Evolutionary conservation across 139 green algal genomes (phyloP).

Genomic region (Zygnema cylindricum): DNA sequence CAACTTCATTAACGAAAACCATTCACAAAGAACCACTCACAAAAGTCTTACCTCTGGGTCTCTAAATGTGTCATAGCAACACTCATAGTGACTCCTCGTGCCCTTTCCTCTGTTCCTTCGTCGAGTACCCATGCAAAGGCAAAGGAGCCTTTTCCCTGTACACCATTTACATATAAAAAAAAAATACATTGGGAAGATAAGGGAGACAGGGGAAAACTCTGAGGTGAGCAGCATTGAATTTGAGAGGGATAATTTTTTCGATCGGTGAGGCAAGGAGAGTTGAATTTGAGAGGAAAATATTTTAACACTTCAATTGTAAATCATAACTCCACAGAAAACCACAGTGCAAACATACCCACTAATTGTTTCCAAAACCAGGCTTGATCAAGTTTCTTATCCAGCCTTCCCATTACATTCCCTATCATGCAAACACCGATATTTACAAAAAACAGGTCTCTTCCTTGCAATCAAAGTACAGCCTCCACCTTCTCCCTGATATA

Average conservation of each 20-base stretch:
- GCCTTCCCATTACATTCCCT: too few relatives aligned
- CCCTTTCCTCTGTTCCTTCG: conserved; percentile 81
- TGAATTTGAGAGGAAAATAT: background rate
- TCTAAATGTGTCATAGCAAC: conserved; percentile 74
- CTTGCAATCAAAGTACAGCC: too few relatives aligned
- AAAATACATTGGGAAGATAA: background rate
- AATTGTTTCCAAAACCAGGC: too few relatives aligned
- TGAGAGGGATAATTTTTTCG: conserved; percentile 4
- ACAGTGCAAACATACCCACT: too few relatives aligned
- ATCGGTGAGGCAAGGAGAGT: background rate
- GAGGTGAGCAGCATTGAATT: background rate
- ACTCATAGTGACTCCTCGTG: conserved; percentile 92
- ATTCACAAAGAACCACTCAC: too few relatives aligned
- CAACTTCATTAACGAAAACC: too few relatives aligned
- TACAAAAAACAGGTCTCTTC: too few relatives aligned
- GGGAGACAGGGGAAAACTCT: background rate
- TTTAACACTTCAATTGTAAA: background rate
- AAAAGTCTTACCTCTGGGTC: conserved; percentile 3
- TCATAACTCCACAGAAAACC: background rate
- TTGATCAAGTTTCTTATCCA: too few relatives aligned
- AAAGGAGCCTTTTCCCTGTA: conserved; percentile 90
- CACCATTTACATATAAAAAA: background rate
- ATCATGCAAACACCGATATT: too few relatives aligned
- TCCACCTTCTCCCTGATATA: too few relatives aligned
- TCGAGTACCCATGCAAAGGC: conserved; percentile 96